These are phyloP conservation scores for Phytopythium kandeliae DNA, from an alignment of 352 stramenopile species.

Conservation along the genomic window DNA sequence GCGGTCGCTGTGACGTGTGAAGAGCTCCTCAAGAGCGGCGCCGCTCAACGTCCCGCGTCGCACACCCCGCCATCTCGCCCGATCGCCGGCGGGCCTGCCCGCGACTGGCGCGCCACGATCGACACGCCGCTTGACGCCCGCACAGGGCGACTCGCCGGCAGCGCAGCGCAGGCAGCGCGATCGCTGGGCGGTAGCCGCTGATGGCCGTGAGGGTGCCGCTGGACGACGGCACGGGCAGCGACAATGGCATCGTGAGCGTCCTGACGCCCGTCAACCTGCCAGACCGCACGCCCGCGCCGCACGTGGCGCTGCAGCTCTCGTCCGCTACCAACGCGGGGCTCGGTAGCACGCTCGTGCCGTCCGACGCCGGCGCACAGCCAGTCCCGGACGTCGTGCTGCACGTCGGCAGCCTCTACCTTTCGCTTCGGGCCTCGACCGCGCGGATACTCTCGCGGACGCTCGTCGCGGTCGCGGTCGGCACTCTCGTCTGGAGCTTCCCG, in stretches of 20 bases:
- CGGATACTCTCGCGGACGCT: background rate
- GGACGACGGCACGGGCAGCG: conserved; percentile 6
- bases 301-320: conserved; percentile 2
- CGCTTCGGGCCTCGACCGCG: background rate
- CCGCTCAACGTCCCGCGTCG: no score
- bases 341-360: background rate
- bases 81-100: no score
- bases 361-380: background rate
- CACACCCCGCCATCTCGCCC: no score
- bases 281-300: background rate
- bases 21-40: no score
- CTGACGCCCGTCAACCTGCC: conserved; percentile 5
- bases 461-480: background rate
- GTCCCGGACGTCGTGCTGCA: background rate
- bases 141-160: no score
- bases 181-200: no score
- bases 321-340: background rate
- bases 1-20: no score
- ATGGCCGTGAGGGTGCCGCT: conserved; percentile 8
- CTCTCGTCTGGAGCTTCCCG: background rate
- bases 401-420: conserved; percentile 4
- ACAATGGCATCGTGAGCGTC: conserved; percentile 8
- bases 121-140: no score
- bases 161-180: no score
- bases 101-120: no score